Evolutionary conservation across 176 grass and related monocot species (phyloP).

Genomic region (Coix lacrymajobi): DNA sequence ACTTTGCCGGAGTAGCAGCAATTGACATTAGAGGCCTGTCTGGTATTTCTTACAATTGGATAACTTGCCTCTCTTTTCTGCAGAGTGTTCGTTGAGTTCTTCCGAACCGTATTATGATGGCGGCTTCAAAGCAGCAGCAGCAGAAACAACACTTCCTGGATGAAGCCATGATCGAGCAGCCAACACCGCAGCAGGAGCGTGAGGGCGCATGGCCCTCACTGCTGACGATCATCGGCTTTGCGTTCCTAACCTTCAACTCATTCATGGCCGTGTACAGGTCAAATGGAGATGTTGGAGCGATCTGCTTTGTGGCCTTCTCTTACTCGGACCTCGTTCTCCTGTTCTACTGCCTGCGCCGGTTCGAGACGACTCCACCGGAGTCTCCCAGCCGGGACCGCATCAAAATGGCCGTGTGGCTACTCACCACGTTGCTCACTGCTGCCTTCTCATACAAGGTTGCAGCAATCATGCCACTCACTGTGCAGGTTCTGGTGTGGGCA

Average conservation of each 20-base stretch:
- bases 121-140: background rate
- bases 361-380: background rate
- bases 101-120: background rate
- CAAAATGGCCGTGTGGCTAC: background rate
- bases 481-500: background rate
- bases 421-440: background rate
- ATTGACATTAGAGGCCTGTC: background rate
- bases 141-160: background rate
- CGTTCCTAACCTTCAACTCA: slow-evolving; percentile 23
- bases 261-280: background rate
- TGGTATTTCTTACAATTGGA: too few relatives aligned
- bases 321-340: background rate
- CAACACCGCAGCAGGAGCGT: background rate
- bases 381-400: background rate
- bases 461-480: background rate
- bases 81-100: background rate
- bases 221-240: background rate
- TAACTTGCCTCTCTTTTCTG: background rate
- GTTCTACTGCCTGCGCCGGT: background rate
- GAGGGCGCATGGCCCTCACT: background rate
- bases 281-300: background rate
- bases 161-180: background rate
- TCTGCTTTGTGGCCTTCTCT: background rate
- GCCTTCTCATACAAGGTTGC: slow-evolving; percentile 20
- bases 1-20: background rate